Evolutionary conservation across 805 yeast species (phyloP).

Genomic region (Nakazawaea molendinolei): DNA sequence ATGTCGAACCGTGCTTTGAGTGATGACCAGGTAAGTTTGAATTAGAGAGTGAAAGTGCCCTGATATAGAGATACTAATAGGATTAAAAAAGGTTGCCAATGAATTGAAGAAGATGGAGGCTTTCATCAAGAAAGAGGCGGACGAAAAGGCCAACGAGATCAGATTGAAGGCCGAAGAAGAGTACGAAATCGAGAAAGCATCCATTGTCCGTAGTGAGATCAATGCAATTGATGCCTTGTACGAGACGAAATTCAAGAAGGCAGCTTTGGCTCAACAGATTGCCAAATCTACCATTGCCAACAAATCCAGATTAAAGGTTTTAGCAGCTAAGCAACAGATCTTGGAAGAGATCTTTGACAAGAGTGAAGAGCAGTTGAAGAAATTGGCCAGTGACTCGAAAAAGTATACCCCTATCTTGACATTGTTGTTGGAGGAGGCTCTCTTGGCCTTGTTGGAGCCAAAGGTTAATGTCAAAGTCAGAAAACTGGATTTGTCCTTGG

Average conservation of each 20-base stretch:
- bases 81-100: constrained; percentile 62
- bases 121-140: constrained; percentile 98
- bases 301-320: constrained; percentile 87
- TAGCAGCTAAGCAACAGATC: constrained; percentile 79
- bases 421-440: constrained; percentile 75
- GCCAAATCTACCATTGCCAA: constrained; percentile 92
- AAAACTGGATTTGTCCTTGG: constrained; percentile 54
- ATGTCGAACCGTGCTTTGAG: constrained; percentile 30
- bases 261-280: constrained; percentile 89
- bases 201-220: constrained; percentile 87
- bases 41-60: not conserved
- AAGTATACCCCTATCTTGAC: constrained; percentile 65
- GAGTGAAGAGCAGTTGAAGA: constrained; percentile 57
- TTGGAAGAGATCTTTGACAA: constrained; percentile 67
- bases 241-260: constrained; percentile 83
- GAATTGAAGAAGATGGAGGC: constrained; percentile 98
- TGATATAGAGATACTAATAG: not conserved
- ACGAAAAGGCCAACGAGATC: constrained; percentile 96
- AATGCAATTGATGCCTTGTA: constrained; percentile 78
- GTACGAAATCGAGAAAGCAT: constrained; percentile 95
- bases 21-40: constrained; percentile 40
- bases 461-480: constrained; percentile 59
- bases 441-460: constrained; percentile 68
- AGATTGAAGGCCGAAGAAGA: constrained; percentile 96
- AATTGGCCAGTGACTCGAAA: constrained; percentile 44